A percentile compares a stretch with the other conserved stretches of the same genome.
These are phyloP conservation scores for Spathaspora girioi DNA, from an alignment of 805 yeast genomes.

Conservation along the genomic window DNA sequence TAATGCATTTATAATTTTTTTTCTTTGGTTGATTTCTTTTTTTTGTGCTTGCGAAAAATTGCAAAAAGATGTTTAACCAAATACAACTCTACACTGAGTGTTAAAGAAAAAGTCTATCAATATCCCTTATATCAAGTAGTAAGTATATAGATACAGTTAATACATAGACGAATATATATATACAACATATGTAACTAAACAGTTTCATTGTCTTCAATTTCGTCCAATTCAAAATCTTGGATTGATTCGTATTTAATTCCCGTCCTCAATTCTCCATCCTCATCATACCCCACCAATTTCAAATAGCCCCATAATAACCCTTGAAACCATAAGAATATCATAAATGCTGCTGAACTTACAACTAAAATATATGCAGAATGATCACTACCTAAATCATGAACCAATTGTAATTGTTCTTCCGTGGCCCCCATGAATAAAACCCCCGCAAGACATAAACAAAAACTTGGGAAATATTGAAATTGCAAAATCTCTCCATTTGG, in stretches of 20 bases:
- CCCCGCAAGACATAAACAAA: slow-evolving; percentile 76
- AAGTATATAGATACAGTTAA: no score
- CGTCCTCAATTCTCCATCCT: slow-evolving; percentile 28
- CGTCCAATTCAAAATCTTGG: slow-evolving; percentile 35
- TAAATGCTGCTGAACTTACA: slow-evolving; percentile 67
- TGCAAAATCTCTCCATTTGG: slow-evolving; percentile 48
- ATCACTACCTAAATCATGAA: slow-evolving; percentile 73
- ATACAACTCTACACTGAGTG: no score
- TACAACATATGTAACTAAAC: neutral
- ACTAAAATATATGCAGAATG: slow-evolving; percentile 79
- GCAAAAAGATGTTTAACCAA: no score
- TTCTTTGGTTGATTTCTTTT: neutral
- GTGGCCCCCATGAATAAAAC: slow-evolving; percentile 86
- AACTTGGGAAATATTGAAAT: slow-evolving; percentile 86
- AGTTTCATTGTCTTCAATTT: slow-evolving; percentile 18
- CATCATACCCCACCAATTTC: slow-evolving; percentile 38
- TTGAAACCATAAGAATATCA: slow-evolving; percentile 65
- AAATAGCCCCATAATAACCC: slow-evolving; percentile 58
- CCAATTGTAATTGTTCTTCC: slow-evolving; percentile 78
- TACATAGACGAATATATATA: no score
- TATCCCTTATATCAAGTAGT: no score
- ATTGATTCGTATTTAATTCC: slow-evolving; percentile 11
- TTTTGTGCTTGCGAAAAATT: no score
- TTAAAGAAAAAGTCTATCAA: no score
- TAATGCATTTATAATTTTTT: neutral